These are phyloP conservation scores for Salix suchowensis DNA, from an alignment of 345 rosid genomes.

Conservation along the genomic window DNA sequence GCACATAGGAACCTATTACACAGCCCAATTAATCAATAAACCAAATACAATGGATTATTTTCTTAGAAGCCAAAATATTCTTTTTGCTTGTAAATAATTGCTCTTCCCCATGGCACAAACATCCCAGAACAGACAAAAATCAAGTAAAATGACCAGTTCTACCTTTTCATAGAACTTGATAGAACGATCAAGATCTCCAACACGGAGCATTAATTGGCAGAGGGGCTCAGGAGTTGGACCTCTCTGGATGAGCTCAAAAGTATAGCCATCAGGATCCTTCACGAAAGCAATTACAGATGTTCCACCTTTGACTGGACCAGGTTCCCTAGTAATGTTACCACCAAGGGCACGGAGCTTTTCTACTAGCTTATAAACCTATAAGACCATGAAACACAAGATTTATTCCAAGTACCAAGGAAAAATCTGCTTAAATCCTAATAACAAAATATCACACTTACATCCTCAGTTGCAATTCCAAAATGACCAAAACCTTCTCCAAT, in stretches of 20 bases:
- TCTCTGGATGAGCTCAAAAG: conserved; percentile 81
- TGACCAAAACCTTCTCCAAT: conserved; percentile 95
- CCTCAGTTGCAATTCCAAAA: conserved; percentile 81
- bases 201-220: conserved; percentile 96
- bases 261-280: conserved; percentile 96
- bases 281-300: conserved; percentile 64
- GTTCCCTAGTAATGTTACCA: conserved; percentile 74
- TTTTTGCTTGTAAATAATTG: not conserved
- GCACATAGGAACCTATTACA: not conserved
- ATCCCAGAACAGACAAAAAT: not conserved
- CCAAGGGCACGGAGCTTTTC: conserved; percentile 71
- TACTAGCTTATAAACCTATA: conserved; percentile 73
- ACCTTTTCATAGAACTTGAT: conserved; percentile 95
- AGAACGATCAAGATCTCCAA: conserved; percentile 76
- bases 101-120: not conserved
- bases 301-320: conserved; percentile 95
- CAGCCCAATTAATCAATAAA: not conserved
- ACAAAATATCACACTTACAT: conserved; percentile 41
- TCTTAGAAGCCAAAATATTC: not conserved
- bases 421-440: not conserved
- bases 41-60: not conserved
- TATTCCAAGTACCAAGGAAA: conserved; percentile 2
- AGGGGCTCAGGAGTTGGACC: conserved; percentile 88
- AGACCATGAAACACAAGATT: not conserved
- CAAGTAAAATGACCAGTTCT: not conserved